These are phyloP conservation scores for Camelina sativa DNA, from an alignment of 345 rosid genomes.

Conservation along the genomic window DNA sequence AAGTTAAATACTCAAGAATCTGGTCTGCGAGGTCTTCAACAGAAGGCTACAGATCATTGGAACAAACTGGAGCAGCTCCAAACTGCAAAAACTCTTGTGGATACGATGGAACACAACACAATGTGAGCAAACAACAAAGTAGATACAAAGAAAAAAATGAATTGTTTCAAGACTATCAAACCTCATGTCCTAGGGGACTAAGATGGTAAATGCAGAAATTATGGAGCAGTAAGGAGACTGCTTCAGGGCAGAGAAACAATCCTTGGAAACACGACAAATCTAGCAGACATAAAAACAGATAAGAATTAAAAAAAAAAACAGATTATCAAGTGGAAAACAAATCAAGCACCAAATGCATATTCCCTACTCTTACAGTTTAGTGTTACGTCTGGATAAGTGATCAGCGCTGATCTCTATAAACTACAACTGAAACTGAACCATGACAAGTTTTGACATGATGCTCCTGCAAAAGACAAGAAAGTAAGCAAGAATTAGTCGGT, in stretches of 20 bases:
- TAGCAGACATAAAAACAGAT: slow-evolving; percentile 40
- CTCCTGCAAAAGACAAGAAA: slow-evolving; percentile 53
- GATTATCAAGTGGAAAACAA: slow-evolving; percentile 19
- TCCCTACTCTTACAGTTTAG: slow-evolving; percentile 61
- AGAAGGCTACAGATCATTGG: slow-evolving; percentile 57
- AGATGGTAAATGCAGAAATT: slow-evolving; percentile 97
- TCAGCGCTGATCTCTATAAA: slow-evolving; percentile 77
- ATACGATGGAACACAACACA: slow-evolving; percentile 45
- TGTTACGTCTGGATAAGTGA: slow-evolving; percentile 88
- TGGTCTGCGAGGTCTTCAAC: slow-evolving; percentile 90
- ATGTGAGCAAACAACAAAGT: slow-evolving; percentile 46
- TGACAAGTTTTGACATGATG: slow-evolving; percentile 75
- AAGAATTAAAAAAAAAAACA: slow-evolving; percentile 9
- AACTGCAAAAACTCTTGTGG: slow-evolving; percentile 93
- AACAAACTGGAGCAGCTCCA: slow-evolving; percentile 78
- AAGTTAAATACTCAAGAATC: slow-evolving; percentile 82
- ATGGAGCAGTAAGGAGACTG: slow-evolving; percentile 83
- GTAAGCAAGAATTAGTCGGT: slow-evolving; percentile 19
- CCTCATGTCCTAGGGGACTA: slow-evolving; percentile 98
- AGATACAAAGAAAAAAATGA: not conserved
- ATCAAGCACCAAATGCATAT: slow-evolving; percentile 2
- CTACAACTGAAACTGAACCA: slow-evolving; percentile 72
- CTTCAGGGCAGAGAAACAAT: slow-evolving; percentile 91
- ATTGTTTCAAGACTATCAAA: slow-evolving; percentile 43
- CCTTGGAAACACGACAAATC: slow-evolving; percentile 96